Percentiles rank a stretch among this genome's conserved stretches.
Conservation (phyloP, 148 eudicot genomes). For the Rhododendron henanense region DNA sequence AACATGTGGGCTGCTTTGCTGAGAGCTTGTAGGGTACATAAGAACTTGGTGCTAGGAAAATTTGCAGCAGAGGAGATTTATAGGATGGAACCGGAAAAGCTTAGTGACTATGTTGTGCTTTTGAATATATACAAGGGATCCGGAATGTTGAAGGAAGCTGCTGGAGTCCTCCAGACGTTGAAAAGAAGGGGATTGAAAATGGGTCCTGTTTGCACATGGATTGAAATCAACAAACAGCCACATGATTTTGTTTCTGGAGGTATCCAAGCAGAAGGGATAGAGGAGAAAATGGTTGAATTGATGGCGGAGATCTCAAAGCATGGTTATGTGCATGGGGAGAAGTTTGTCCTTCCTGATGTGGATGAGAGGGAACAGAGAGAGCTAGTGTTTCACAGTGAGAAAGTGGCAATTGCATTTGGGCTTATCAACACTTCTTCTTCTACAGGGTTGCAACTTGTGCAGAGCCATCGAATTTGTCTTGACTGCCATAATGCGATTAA, state of each 20-base stretch:
- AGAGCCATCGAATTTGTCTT: constrained; percentile 64
- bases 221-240: constrained; percentile 64
- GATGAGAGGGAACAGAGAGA: constrained; percentile 58
- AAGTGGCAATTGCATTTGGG: constrained; percentile 72
- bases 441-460: constrained; percentile 62
- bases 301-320: constrained; percentile 48
- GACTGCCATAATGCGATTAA: constrained; percentile 69
- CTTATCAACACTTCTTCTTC: constrained; percentile 45
- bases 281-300: constrained; percentile 39
- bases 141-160: constrained; percentile 69
- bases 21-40: constrained; percentile 71
- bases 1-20: constrained; percentile 96
- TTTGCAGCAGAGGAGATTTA: constrained; percentile 79
- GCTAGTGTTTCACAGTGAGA: constrained; percentile 65
- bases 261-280: constrained; percentile 46
- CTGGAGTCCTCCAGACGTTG: constrained; percentile 53
- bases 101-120: constrained; percentile 67
- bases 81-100: constrained; percentile 77
- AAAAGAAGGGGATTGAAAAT: constrained; percentile 61
- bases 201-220: constrained; percentile 74
- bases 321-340: constrained; percentile 53
- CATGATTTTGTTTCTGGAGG: constrained; percentile 53
- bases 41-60: constrained; percentile 63
- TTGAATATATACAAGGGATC: constrained; percentile 60
- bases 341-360: constrained; percentile 70